These are phyloP conservation scores for Aschersonia sp. DNA, from an alignment of 2,329 filamentous ascomycete species.

Conservation along the genomic window DNA sequence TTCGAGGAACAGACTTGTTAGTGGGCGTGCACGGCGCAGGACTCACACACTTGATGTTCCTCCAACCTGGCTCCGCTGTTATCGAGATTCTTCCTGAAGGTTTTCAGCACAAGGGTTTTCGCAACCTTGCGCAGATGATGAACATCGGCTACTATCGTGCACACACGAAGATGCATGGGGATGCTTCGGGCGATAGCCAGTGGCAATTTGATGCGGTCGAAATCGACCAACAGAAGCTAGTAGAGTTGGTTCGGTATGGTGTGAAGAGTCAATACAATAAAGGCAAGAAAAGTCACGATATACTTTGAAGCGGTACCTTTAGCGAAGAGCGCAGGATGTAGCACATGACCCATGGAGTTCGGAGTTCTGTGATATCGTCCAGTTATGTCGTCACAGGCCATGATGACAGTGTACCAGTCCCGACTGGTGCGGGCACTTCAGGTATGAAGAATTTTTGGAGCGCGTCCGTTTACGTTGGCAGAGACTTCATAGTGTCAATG, in stretches of 20 bases:
- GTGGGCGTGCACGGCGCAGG: conserved; percentile 29
- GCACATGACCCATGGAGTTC: neutral
- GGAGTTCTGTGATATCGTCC: neutral
- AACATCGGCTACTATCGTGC: conserved; percentile 21
- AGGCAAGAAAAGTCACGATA: neutral
- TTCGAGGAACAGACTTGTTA: conserved; percentile 23
- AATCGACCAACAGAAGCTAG: neutral
- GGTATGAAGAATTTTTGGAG: neutral
- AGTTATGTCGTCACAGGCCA: neutral
- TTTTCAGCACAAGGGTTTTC: conserved; percentile 14
- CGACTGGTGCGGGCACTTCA: neutral
- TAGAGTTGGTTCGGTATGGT: neutral
- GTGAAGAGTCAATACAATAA: neutral
- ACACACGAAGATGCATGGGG: conserved; percentile 11
- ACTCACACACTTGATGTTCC: conserved; percentile 26
- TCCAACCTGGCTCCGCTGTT: conserved; percentile 17
- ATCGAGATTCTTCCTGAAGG: conserved; percentile 25
- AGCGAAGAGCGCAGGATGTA: neutral
- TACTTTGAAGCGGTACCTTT: neutral
- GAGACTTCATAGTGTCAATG: neutral
- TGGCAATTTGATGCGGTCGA: conserved; percentile 2
- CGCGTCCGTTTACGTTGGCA: neutral
- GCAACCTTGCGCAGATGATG: conserved; percentile 23
- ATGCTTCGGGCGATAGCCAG: neutral
- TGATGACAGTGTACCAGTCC: neutral